A percentile compares a stretch with the other conserved stretches of the same genome.
phyloP scores from a whole-genome alignment of 306 rosid genomes.

The Argentina anserina region DNA sequence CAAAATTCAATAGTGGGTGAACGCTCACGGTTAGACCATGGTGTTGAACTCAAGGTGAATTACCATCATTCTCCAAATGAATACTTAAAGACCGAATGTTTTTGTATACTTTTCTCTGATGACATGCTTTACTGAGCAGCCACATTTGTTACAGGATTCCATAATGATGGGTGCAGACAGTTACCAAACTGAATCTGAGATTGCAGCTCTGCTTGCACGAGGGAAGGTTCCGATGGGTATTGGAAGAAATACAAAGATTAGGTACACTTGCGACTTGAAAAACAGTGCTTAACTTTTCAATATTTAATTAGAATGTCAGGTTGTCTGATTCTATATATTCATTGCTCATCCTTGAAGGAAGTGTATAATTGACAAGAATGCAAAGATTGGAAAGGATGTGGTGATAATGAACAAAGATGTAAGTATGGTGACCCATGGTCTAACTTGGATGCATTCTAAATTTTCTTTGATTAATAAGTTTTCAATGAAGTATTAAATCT shows the following conservation, averaged over 20 bases:
- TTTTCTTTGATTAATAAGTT: background rate
- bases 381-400: conserved; percentile 72
- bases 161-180: conserved; percentile 93
- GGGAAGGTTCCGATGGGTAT: conserved; percentile 84
- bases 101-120: conserved; percentile 7
- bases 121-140: conserved; percentile 2
- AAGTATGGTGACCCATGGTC: conserved; percentile 32
- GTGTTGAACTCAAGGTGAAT: conserved; percentile 74
- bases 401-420: conserved; percentile 76
- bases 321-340: conserved; percentile 16
- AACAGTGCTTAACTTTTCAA: background rate
- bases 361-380: conserved; percentile 90
- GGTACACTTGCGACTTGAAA: conserved; percentile 30
- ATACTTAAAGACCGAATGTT: background rate
- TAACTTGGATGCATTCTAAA: background rate
- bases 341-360: conserved; percentile 48
- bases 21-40: conserved; percentile 76
- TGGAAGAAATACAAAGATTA: conserved; percentile 70
- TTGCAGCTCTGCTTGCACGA: conserved; percentile 66
- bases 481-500: background rate
- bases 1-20: conserved; percentile 78
- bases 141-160: conserved; percentile 49
- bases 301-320: conserved; percentile 6
- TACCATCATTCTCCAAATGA: conserved; percentile 8
- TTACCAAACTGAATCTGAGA: conserved; percentile 95